Evolutionary conservation across 345 rosid species (phyloP), one percentile per base, ranked within the genome.

Genomic region (Luvunga scandens): DNA sequence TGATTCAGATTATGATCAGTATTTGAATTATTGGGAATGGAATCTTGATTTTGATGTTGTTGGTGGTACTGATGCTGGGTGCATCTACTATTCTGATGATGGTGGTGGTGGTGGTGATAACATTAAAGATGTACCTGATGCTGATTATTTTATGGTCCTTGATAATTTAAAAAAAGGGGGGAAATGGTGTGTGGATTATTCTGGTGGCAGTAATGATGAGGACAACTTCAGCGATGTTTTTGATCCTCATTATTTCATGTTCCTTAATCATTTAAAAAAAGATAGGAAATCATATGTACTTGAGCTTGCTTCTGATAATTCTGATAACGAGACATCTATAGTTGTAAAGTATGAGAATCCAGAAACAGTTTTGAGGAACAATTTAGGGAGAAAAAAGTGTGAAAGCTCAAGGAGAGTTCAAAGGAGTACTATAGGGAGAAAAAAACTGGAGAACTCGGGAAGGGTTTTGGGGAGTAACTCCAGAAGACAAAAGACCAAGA

Each of bases 171-270:
- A 45, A 45, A 13, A 45, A 12, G 13, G 3, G 16, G 50, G 50
- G 16, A 42, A 42, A 42, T 42, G 50, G 50, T 42, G 50, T 42
- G 50, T 12, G 50, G 50, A 42, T 12, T 42, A 42, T 42, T 16
- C 50, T 12, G 14, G 13, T 42, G 50, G 16, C 13, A 0, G 18
- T 45, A 13, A 45, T 13, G 50, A 45, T 45, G 50, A 45, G 14
- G 30, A 60, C 25, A 60, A 60, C 14, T 5, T 22, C 9, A 63
- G 28, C 62, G 77, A 39, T 59, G 69, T 71, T 42, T 27, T 50
- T 3, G 90, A 93, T 81, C 76, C 81, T 28, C 75, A 77, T 6
- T 90, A 85, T 81, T 60, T 67, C 65, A 55, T 34, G 71, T 85
- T 90, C 79, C 74, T 83, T 59, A 78, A 85, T 62, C 81, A 86